phyloP scores from a whole-genome alignment of 2,329 filamentous ascomycete genomes.

The Penicillium paneum region DNA sequence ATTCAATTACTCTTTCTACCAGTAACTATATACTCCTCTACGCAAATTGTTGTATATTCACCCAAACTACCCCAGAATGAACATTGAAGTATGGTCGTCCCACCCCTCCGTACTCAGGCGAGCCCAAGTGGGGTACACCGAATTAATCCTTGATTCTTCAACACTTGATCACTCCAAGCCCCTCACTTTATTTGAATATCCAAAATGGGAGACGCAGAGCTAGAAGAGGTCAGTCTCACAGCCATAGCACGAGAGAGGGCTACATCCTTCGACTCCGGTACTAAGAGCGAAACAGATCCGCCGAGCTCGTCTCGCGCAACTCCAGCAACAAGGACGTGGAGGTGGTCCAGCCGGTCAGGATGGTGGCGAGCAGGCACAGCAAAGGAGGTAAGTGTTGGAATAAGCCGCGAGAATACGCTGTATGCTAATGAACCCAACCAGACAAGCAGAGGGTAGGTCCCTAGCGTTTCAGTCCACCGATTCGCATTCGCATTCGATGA shows the following conservation, averaged over 20 bases:
- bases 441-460: conserved; percentile 35
- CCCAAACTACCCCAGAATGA: neutral
- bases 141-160: conserved; percentile 14
- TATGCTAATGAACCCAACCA: conserved; percentile 10
- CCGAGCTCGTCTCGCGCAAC: conserved; percentile 86
- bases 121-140: conserved; percentile 19
- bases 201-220: conserved; percentile 62
- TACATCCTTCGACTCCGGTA: neutral
- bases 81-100: neutral
- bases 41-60: neutral
- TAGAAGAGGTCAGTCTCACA: conserved; percentile 54
- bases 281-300: conserved; percentile 62
- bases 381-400: conserved; percentile 56
- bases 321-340: conserved; percentile 65
- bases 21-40: neutral
- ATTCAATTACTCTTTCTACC: neutral
- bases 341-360: conserved; percentile 49
- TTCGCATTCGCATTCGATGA: neutral
- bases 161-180: neutral
- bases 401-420: neutral
- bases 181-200: neutral
- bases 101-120: conserved; percentile 19
- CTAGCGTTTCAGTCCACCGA: neutral
- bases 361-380: conserved; percentile 55
- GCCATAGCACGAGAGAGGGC: conserved; percentile 1